A percentile compares a stretch with the other conserved stretches of the same genome.
Conservation (phyloP, 208 protist genomes). For the Trypanosoma boissoni region DNA sequence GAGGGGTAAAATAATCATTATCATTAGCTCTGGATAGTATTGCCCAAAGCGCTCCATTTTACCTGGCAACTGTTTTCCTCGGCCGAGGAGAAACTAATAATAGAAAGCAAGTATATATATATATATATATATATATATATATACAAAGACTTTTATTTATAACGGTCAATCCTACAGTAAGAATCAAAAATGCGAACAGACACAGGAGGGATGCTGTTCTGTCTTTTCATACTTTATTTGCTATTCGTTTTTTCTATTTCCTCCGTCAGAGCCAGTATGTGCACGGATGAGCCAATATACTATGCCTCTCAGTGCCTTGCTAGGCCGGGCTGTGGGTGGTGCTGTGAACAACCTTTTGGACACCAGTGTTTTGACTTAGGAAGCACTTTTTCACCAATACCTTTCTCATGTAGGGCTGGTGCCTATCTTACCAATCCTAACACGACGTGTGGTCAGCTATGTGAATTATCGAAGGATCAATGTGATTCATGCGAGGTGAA, state of each 20-base stretch:
- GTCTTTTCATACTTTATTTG: neutral
- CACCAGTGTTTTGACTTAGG: constrained; percentile 25
- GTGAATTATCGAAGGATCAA: neutral
- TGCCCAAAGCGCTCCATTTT: too few species aligned
- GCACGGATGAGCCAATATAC: constrained; percentile 16
- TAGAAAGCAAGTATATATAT: too few species aligned
- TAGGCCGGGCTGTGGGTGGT: constrained; percentile 30
- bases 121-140: too few species aligned
- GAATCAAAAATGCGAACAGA: too few species aligned
- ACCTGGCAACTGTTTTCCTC: too few species aligned
- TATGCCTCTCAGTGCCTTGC: constrained; percentile 34
- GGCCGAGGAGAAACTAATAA: too few species aligned
- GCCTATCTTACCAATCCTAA: constrained; percentile 15
- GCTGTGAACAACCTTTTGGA: constrained; percentile 33
- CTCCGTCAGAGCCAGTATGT: constrained; percentile 1
- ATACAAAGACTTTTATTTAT: too few species aligned
- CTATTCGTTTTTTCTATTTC: neutral
- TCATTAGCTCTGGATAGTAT: too few species aligned
- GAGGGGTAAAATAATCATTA: too few species aligned
- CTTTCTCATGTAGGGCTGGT: constrained; percentile 9
- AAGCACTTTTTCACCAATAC: neutral
- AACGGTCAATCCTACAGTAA: too few species aligned
- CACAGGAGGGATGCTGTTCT: too few species aligned
- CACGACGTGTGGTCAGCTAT: constrained; percentile 32
- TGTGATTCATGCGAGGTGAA: constrained; percentile 24